Base-by-base conservation (phyloP, 306 rosid species). In the Trifolium repens region DNA sequence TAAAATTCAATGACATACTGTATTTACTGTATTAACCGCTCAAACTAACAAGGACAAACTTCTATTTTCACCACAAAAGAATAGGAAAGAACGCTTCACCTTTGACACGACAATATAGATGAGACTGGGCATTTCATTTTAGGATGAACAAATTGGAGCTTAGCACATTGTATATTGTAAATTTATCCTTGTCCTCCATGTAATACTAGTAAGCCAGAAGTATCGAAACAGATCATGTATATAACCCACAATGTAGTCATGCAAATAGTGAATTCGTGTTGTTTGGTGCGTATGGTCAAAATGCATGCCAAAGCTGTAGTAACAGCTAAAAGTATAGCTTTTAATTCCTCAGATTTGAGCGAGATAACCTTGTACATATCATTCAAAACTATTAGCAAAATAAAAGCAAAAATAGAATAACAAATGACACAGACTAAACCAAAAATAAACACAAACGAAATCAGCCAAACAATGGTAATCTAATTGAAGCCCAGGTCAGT, bases 261-360 rank as follows among this genome's bases (percentile, higher is more conserved):
- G 12, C 90, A 72, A 15, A 97, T 44, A 67, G 97, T 90, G 2
- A 90, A 84, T 80, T 94, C 97, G 52, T 90, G 96, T 70, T 90
- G 96, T 70, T 89, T 42, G 54, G 97, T 88, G 49, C 11, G 14
- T 10, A 44, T 43, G 49, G 5, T 12, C 15, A 43, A 11, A 91
- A 81, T 94, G 94, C 97, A 94, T 91, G 63, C 91, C 98, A 78
- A 94, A 78, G 79, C 97, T 94, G 80, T 97, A 91, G 84, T 83
- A 82, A 91, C 96, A 70, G 97, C 97, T 86, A 91, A 82, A 84
- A 94, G 89, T 8, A 91, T 86, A 44, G 98, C 97, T 58, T 97
- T 93, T 75, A 93, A 77, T 15, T 91, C 96, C 82, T 93, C 94
- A 71, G 97, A 88, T 60, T 93, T 93, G 69, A 94, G 92, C 7